Evolutionary conservation across 306 rosid species (phyloP).

Genomic region (Dryas octopetala): DNA sequence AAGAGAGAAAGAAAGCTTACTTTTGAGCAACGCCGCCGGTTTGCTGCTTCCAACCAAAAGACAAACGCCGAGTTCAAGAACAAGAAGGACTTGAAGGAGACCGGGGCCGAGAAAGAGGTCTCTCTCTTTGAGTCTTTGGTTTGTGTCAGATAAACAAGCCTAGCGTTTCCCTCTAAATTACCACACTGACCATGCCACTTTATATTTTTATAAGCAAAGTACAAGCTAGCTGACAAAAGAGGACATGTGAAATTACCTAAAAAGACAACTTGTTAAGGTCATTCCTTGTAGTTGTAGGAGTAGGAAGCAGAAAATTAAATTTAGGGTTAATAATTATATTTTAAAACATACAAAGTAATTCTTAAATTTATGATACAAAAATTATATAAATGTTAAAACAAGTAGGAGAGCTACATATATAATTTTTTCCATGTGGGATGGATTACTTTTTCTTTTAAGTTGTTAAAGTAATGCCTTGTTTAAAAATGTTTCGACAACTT

Average conservation of each 20-base stretch:
- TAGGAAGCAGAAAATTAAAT: no score
- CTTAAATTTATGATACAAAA: no score
- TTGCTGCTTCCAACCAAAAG: constrained; percentile 24
- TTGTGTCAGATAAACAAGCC: constrained; percentile 29
- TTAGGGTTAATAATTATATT: no score
- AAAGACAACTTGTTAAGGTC: background rate
- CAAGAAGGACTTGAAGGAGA: constrained; percentile 11
- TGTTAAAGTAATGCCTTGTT: no score
- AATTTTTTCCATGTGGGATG: no score
- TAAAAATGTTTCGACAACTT: no score
- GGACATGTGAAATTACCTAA: background rate
- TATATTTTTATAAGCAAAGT: background rate
- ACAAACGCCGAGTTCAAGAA: constrained; percentile 30
- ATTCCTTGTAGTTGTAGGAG: no score
- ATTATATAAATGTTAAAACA: no score
- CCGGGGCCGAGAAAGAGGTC: constrained; percentile 26
- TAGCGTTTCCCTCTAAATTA: constrained; percentile 18
- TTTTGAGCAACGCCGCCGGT: constrained; percentile 40
- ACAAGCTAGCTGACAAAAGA: background rate
- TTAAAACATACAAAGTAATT: no score
- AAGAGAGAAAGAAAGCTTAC: background rate
- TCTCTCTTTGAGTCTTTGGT: background rate
- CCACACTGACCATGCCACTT: constrained; percentile 17
- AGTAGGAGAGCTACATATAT: no score
- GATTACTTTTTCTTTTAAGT: no score